These are phyloP conservation scores for Cyanidiococcus yangmingshanensis DNA, from an alignment of 23 red algal genomes.

Conservation along the genomic window DNA sequence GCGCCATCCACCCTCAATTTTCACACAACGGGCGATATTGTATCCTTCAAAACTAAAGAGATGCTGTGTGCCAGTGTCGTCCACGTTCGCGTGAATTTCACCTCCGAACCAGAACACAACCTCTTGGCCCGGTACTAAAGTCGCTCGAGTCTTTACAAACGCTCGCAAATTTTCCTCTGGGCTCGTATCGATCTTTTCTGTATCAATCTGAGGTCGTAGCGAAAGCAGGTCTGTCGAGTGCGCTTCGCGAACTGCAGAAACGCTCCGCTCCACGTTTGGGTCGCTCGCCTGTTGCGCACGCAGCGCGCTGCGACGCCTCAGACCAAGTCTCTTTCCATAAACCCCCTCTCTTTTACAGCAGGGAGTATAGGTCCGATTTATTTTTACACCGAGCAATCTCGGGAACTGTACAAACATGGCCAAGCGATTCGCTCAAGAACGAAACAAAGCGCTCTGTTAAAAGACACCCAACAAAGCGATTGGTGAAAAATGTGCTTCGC, in stretches of 20 bases:
- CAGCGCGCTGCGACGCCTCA: not conserved
- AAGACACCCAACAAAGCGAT: no score
- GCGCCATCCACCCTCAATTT: constrained; percentile 83
- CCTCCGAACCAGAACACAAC: constrained; percentile 80
- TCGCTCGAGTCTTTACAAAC: constrained; percentile 81
- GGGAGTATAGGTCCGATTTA: no score
- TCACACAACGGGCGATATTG: constrained; percentile 74
- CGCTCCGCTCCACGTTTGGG: not conserved
- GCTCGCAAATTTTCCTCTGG: constrained; percentile 54
- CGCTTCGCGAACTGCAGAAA: not conserved
- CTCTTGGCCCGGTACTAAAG: constrained; percentile 53
- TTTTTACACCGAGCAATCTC: no score
- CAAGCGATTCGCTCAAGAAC: no score
- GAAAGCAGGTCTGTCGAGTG: not conserved
- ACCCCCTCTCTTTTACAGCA: no score
- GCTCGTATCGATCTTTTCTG: constrained; percentile 17
- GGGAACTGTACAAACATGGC: no score
- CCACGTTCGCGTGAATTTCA: constrained; percentile 59
- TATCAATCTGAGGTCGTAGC: constrained; percentile 22
- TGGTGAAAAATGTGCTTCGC: no score
- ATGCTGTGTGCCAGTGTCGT: constrained; percentile 33
- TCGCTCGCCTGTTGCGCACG: not conserved
- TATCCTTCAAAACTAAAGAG: constrained; percentile 83
- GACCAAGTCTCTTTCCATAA: no score
- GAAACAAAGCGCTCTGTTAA: no score